phyloP scores from a whole-genome alignment of 257 asterid genomes.

The Orobanche coerulescens region DNA sequence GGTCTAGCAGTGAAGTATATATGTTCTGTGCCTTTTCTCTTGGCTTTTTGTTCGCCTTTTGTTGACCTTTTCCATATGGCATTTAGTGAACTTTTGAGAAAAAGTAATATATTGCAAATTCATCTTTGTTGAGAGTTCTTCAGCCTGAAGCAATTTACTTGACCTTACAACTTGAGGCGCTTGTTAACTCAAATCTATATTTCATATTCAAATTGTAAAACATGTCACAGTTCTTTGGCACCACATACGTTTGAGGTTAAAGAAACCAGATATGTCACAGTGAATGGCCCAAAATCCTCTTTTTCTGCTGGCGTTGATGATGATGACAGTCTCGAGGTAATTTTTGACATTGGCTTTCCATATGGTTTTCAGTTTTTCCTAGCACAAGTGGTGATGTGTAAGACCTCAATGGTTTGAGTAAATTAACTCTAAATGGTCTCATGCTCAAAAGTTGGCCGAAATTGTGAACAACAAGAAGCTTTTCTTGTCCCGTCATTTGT shows the following conservation, averaged over 20 bases:
- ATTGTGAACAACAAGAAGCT: conserved; percentile 5
- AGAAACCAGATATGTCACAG: conserved; percentile 30
- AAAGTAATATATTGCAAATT: conserved; percentile 15
- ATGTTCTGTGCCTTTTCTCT: no score
- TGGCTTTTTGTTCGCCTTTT: conserved; percentile 8
- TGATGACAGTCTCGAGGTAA: conserved; percentile 84
- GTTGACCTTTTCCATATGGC: conserved; percentile 10
- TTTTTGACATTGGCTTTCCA: conserved; percentile 11
- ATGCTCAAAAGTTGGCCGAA: background rate
- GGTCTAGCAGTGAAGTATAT: background rate
- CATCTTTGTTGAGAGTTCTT: background rate
- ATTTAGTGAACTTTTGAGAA: background rate
- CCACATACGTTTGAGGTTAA: conserved; percentile 29
- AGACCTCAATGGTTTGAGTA: conserved; percentile 6
- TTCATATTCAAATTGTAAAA: conserved; percentile 14
- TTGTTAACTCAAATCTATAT: background rate
- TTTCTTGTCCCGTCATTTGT: conserved; percentile 10
- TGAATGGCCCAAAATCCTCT: conserved; percentile 23
- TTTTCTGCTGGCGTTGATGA: conserved; percentile 42
- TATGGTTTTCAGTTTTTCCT: conserved; percentile 9
- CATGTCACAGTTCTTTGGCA: conserved; percentile 38
- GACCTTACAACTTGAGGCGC: conserved; percentile 14
- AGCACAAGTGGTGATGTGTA: background rate
- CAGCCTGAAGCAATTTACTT: background rate
- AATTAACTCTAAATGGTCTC: background rate